A percentile compares a stretch with the other conserved stretches of the same genome.
phyloP scores from a whole-genome alignment of 441 rosid genomes.

The Erodium texanum region DNA sequence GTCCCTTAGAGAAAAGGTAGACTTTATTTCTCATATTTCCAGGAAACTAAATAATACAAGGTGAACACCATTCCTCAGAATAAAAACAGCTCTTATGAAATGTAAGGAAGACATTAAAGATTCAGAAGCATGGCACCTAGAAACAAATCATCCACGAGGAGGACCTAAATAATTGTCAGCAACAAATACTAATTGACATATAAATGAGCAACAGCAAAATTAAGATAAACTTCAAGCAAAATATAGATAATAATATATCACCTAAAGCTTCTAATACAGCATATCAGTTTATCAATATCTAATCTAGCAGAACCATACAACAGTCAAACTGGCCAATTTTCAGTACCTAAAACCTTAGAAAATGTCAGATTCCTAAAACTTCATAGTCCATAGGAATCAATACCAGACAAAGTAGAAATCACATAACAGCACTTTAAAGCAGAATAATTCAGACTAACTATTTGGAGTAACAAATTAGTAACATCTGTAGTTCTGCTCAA shows the following conservation, averaged over 20 bases:
- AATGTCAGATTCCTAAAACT: neutral
- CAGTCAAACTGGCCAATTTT: neutral
- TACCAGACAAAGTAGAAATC: neutral
- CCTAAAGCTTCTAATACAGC: neutral
- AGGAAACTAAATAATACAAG: neutral
- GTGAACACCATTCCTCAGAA: neutral
- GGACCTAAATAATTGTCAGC: neutral
- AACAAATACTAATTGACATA: neutral
- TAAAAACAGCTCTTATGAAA: neutral
- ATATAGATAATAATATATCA: neutral
- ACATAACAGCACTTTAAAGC: neutral
- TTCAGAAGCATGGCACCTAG: neutral
- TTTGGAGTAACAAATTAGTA: neutral
- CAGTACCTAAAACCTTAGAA: neutral
- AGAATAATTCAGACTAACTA: neutral
- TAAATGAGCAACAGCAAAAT: neutral
- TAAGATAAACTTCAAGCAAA: neutral
- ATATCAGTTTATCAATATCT: neutral
- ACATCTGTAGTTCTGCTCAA: neutral
- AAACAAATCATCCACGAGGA: neutral
- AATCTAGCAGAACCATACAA: neutral
- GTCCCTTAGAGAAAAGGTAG: neutral
- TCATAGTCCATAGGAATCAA: neutral
- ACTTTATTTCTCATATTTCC: neutral
- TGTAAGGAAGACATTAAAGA: neutral